Evolutionary conservation across 768 basidiomycete species (phyloP).

Genomic region (Lactifluus pinguis): DNA sequence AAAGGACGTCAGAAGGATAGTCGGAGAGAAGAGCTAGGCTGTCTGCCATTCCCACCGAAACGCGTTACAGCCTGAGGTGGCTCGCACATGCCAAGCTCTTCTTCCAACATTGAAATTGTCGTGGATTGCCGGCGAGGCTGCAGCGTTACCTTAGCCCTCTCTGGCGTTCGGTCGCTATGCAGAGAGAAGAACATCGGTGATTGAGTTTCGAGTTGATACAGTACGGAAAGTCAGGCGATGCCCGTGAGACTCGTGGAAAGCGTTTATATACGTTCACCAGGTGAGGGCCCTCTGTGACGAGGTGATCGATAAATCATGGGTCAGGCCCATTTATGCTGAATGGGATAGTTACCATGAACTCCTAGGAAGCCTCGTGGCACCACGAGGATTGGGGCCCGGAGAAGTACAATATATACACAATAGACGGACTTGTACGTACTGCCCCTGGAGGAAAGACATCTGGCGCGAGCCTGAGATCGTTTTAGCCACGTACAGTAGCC

Average conservation of each 20-base stretch:
- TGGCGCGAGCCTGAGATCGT: too few relatives aligned
- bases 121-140: conserved; percentile 1
- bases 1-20: background rate
- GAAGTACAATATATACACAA: too few relatives aligned
- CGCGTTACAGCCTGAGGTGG: background rate
- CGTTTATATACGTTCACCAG: background rate
- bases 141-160: background rate
- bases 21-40: background rate
- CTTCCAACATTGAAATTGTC: conserved; percentile 7
- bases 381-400: too few relatives aligned
- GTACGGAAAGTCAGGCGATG: background rate
- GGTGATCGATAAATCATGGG: background rate
- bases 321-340: too few relatives aligned
- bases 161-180: background rate
- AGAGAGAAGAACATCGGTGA: background rate
- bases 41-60: background rate
- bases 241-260: background rate
- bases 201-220: background rate
- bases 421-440: too few relatives aligned
- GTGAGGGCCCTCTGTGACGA: background rate
- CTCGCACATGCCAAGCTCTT: conserved; percentile 3
- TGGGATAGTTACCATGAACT: too few relatives aligned
- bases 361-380: too few relatives aligned
- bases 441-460: too few relatives aligned
- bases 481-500: too few relatives aligned